Evolutionary conservation across 129 eudicot species (phyloP), one percentile per base, ranked within the genome.

Genomic region (carrot (Daucus carota)): DNA sequence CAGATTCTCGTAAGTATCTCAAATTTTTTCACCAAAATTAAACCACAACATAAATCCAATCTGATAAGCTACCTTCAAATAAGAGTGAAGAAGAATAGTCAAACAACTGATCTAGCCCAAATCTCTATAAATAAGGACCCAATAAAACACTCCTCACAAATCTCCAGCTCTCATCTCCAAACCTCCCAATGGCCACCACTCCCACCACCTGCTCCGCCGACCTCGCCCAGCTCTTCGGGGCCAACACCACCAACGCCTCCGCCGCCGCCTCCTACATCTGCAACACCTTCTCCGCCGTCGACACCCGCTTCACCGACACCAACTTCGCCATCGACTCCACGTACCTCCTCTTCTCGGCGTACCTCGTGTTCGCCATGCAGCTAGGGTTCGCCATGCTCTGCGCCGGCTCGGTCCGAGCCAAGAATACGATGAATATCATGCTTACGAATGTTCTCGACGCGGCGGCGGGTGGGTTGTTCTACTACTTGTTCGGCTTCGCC

Each of bases 351-450:
- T 86, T 86, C 72, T 89, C 95, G 7, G 95, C 95, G 18, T 89
- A 86, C 77, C 86, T 89, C 0, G 95, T 89, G 69, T 89, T 89
- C 60, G 78, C 95, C 80, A 89, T 89, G 95, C 95, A 89, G 38
- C 89, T 89, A 8, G 95, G 91, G 44, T 89, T 89, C 17, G 95
- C 91, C 83, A 89, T 89, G 95, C 91, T 89, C 20, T 89, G 95
- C 31, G 95, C 95, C 1, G 95, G 95, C 43, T 89, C 89, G 0
- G 95, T 86, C 0, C 78, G 95, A 2, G 91, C 91, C 38, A 89
- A 89, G 38, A 89, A 89, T 78, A 89, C 90, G 36, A 89, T 89
- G 95, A 89, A 89, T 75, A 89, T 89, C 76, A 89, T 89, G 95
- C 88, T 89, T 45, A 89, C 95, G 5, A 86, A 86, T 76, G 91